Conservation (phyloP, 116 monocot genomes). For the Papilionanthe hybrid region DNA sequence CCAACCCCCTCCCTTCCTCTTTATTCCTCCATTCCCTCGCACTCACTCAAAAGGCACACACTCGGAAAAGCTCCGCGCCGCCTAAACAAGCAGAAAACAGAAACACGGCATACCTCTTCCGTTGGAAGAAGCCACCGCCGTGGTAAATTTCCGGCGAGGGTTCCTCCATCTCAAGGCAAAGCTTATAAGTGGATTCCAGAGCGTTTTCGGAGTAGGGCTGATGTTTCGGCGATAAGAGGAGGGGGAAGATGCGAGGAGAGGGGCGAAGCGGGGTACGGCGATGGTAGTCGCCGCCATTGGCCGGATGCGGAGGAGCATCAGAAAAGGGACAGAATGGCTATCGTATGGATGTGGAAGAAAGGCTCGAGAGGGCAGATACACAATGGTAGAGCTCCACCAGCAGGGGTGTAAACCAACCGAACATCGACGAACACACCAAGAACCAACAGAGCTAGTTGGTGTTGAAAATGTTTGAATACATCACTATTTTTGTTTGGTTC, state of each 20-base stretch:
- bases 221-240: background rate
- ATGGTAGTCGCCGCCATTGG: slow-evolving; percentile 22
- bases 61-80: background rate
- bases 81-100: background rate
- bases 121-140: background rate
- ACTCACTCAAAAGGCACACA: background rate
- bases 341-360: too few species aligned
- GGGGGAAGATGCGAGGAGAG: background rate
- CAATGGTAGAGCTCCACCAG: too few species aligned
- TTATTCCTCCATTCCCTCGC: background rate
- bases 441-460: too few species aligned
- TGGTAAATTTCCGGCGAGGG: slow-evolving; percentile 9
- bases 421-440: too few species aligned
- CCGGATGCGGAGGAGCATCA: slow-evolving; percentile 36
- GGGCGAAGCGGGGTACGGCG: background rate
- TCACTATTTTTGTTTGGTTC: too few species aligned
- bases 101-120: background rate
- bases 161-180: background rate
- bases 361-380: too few species aligned
- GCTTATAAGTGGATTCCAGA: background rate
- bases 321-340: too few species aligned
- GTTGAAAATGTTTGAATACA: too few species aligned
- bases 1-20: background rate
- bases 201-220: background rate
- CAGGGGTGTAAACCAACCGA: too few species aligned